These are phyloP conservation scores for Xylaria sp. DNA, from an alignment of 2,329 filamentous ascomycete genomes.

Conservation along the genomic window DNA sequence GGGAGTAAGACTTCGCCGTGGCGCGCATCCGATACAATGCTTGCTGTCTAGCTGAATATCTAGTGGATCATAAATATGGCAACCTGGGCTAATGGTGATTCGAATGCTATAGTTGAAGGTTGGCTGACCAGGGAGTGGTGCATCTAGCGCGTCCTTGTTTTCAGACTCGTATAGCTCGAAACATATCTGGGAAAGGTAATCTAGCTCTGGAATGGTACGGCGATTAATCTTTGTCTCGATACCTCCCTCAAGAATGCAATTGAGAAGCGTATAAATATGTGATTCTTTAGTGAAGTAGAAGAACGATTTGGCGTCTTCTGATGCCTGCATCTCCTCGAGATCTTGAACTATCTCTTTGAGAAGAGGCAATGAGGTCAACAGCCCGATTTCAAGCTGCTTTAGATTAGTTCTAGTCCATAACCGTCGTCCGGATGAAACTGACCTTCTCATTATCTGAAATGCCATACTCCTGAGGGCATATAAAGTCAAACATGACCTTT, in stretches of 20 bases:
- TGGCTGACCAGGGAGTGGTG: slow-evolving; percentile 67
- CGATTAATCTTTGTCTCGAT: slow-evolving; percentile 97
- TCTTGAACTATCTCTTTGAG: slow-evolving; percentile 98
- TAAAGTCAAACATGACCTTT: slow-evolving; percentile 97
- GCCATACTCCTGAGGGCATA: slow-evolving; percentile 97
- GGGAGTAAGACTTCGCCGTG: slow-evolving; percentile 86
- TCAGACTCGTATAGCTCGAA: slow-evolving; percentile 98
- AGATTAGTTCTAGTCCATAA: slow-evolving; percentile 35
- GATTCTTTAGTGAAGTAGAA: slow-evolving; percentile 99
- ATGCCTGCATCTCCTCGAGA: slow-evolving; percentile 96
- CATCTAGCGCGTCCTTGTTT: slow-evolving; percentile 67
- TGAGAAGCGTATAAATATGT: slow-evolving; percentile 97
- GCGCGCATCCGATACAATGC: slow-evolving; percentile 94
- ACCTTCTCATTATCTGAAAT: slow-evolving; percentile 92
- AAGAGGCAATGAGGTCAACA: slow-evolving; percentile 91
- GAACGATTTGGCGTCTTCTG: slow-evolving; percentile 92
- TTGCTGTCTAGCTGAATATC: slow-evolving; percentile 97
- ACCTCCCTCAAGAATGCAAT: slow-evolving; percentile 96
- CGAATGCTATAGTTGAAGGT: slow-evolving; percentile 95
- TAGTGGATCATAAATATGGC: slow-evolving; percentile 94
- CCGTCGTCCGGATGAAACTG: slow-evolving; percentile 27
- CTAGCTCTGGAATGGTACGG: slow-evolving; percentile 93
- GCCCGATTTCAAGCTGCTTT: slow-evolving; percentile 84
- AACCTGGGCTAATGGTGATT: slow-evolving; percentile 94
- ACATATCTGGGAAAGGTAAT: slow-evolving; percentile 97